Percentiles rank a stretch among this genome's conserved stretches.
Conservation (phyloP, 2,329 filamentous ascomycete species). For the Aspergillus uvarum region DNA sequence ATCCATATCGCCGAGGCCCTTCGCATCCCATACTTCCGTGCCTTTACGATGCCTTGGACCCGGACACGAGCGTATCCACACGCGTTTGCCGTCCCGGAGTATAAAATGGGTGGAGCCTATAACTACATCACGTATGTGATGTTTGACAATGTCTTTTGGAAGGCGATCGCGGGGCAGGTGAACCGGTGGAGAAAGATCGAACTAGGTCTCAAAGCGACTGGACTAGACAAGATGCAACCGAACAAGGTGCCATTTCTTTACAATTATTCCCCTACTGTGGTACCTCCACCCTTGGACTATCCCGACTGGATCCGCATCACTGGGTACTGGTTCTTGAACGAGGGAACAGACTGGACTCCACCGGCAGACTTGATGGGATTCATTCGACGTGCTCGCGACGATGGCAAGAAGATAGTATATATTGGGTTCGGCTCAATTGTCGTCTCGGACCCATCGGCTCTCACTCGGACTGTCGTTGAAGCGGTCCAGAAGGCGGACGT, state of each 20-base stretch:
- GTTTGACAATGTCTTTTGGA: slow-evolving; percentile 98
- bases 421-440: slow-evolving; percentile 97
- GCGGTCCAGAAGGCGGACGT: slow-evolving; percentile 89
- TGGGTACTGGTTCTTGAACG: slow-evolving; percentile 96
- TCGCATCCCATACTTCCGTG: slow-evolving; percentile 90
- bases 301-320: slow-evolving; percentile 97
- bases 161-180: slow-evolving; percentile 83
- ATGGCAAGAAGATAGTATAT: slow-evolving; percentile 90
- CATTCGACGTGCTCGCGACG: slow-evolving; percentile 75
- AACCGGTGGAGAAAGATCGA: slow-evolving; percentile 87
- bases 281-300: slow-evolving; percentile 91
- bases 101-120: slow-evolving; percentile 92
- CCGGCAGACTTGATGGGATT: slow-evolving; percentile 75
- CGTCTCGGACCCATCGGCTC: slow-evolving; percentile 79
- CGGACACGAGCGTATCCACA: slow-evolving; percentile 93
- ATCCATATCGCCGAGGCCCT: slow-evolving; percentile 96
- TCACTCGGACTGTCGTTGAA: slow-evolving; percentile 91
- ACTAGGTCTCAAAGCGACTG: slow-evolving; percentile 76
- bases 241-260: slow-evolving; percentile 99
- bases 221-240: slow-evolving; percentile 83
- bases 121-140: slow-evolving; percentile 95
- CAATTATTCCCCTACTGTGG: slow-evolving; percentile 92
- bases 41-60: slow-evolving; percentile 99
- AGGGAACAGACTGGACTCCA: slow-evolving; percentile 68
- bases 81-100: slow-evolving; percentile 87